These are phyloP conservation scores for Metschnikowia noctiluminum DNA, from an alignment of 805 yeast species.

Conservation along the genomic window DNA sequence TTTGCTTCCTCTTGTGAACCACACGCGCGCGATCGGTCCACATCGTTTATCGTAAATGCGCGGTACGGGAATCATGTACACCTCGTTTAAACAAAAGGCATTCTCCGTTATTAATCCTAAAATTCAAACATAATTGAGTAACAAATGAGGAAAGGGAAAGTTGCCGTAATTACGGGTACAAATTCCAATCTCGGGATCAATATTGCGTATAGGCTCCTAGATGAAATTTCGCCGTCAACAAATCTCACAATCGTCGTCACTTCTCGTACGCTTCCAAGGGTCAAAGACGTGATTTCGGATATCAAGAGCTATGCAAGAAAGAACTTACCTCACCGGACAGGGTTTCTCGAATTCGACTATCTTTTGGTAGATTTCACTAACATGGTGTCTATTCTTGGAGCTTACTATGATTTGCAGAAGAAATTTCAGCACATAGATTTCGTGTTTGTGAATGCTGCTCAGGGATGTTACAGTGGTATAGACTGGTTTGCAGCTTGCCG, in stretches of 20 bases:
- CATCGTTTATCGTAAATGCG: conserved; percentile 8
- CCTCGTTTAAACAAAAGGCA: too few species aligned
- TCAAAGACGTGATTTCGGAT: conserved; percentile 61
- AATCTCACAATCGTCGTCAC: conserved; percentile 81
- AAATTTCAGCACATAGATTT: conserved; percentile 70
- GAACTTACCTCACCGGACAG: conserved; percentile 38
- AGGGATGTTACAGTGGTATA: conserved; percentile 81
- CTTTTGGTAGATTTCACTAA: conserved; percentile 83
- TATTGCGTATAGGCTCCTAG: conserved; percentile 76
- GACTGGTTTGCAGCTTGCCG: conserved; percentile 78
- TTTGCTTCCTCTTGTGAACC: neutral
- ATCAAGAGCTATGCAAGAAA: conserved; percentile 36
- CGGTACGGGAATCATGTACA: neutral
- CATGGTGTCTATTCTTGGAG: conserved; percentile 80
- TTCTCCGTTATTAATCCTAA: too few species aligned
- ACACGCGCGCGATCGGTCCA: neutral
- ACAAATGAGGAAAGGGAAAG: conserved; percentile 24
- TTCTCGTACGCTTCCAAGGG: conserved; percentile 84
- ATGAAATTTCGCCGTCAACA: conserved; percentile 48
- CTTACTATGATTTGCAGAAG: conserved; percentile 64
- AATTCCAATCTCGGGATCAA: conserved; percentile 77
- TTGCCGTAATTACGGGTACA: conserved; percentile 42
- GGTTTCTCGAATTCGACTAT: conserved; percentile 79
- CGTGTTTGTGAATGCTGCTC: conserved; percentile 84
- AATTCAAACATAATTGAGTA: neutral